These are phyloP conservation scores for Leccinum disarticulatum DNA, from an alignment of 768 basidiomycete genomes.

Conservation along the genomic window DNA sequence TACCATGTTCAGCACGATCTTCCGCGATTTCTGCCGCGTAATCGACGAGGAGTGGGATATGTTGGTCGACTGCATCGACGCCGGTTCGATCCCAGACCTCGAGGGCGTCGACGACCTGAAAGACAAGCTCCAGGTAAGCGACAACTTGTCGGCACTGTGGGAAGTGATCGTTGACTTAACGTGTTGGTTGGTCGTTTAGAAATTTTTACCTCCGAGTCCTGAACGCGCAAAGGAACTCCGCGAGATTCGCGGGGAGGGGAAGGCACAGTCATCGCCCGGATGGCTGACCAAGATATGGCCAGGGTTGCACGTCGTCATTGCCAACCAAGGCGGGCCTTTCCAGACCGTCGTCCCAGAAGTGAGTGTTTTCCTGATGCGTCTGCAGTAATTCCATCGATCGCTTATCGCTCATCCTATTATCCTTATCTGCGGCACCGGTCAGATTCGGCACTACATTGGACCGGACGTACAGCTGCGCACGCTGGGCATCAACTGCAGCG, in stretches of 20 bases:
- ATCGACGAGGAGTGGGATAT: slow-evolving; percentile 24
- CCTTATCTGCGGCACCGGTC: background rate
- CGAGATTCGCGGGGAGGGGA: background rate
- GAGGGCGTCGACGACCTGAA: slow-evolving; percentile 14
- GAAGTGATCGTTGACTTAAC: background rate
- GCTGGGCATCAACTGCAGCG: slow-evolving; percentile 24
- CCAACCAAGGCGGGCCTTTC: slow-evolving; percentile 26
- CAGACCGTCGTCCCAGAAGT: slow-evolving; percentile 24
- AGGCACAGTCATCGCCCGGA: slow-evolving; percentile 3
- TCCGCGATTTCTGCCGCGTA: slow-evolving; percentile 23
- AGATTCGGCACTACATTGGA: slow-evolving; percentile 21
- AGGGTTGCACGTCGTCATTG: slow-evolving; percentile 10
- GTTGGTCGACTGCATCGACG: slow-evolving; percentile 18
- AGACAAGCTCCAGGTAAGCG: slow-evolving; percentile 10
- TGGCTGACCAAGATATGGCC: slow-evolving; percentile 27
- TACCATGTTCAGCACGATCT: slow-evolving; percentile 21
- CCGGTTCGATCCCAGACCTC: slow-evolving; percentile 16
- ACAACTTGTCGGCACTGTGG: background rate
- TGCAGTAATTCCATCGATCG: background rate
- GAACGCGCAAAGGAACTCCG: slow-evolving; percentile 19
- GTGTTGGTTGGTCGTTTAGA: slow-evolving; percentile 2
- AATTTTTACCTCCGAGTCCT: slow-evolving; percentile 17
- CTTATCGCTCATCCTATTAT: background rate
- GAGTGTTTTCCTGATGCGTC: background rate
- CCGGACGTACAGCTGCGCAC: slow-evolving; percentile 21